phyloP scores from a whole-genome alignment of 2,329 filamentous ascomycete species.

The Ambrosiella xylebori region DNA sequence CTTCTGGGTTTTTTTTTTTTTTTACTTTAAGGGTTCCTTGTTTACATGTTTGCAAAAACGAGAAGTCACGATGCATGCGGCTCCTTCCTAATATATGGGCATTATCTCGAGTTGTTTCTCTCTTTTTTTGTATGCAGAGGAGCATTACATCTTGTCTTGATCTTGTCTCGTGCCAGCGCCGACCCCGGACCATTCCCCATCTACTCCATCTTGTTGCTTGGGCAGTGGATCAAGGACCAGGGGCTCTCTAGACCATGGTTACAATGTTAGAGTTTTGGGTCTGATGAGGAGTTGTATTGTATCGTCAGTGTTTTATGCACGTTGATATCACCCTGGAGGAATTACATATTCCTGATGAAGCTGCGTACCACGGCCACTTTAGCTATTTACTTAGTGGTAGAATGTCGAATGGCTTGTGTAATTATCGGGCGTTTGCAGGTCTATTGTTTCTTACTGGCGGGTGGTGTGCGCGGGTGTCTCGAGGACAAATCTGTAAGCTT shows the following conservation, averaged over 20 bases:
- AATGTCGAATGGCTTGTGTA: too few relatives aligned
- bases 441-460: not conserved
- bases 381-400: too few relatives aligned
- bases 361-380: too few relatives aligned
- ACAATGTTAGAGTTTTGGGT: not conserved
- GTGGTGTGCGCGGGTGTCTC: not conserved
- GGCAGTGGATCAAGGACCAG: not conserved
- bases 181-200: not conserved
- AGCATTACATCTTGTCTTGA: too few relatives aligned
- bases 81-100: too few relatives aligned
- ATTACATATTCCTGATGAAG: too few relatives aligned
- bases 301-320: not conserved
- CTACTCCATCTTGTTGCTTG: not conserved
- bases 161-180: too few relatives aligned
- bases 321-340: not conserved
- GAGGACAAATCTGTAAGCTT: not conserved
- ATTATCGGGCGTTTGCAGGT: not conserved
- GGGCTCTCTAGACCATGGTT: not conserved
- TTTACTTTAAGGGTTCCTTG: not conserved
- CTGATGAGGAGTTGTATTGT: not conserved
- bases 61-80: too few relatives aligned
- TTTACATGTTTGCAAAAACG: not conserved
- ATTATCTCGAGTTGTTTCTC: too few relatives aligned
- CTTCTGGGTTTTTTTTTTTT: not conserved
- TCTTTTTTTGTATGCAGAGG: too few relatives aligned